Evolutionary conservation across 208 protist genomes (phyloP), one percentile per base, ranked within the genome.

Genomic region (Leishmania aethiopica): DNA sequence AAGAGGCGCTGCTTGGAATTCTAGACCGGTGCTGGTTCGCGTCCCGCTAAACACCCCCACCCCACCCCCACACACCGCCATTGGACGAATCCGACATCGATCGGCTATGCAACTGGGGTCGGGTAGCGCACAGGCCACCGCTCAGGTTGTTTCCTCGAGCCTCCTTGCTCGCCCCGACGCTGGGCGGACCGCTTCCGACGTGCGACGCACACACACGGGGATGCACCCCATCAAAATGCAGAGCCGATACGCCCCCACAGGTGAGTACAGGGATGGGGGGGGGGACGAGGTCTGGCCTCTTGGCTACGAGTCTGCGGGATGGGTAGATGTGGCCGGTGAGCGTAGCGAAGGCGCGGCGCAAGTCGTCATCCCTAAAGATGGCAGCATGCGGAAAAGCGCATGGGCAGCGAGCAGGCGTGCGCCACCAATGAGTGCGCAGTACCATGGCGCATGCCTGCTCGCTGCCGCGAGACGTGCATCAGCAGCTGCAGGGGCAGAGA

Each of bases 71-170:
- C 8, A 2, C 45, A 49, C 10, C 45, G 45, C 45, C 8, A 49
- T 49, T 10, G 10, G 10, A 13, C 45, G 45, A 10, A 13, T 49
- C 45, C 45, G 8, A 13, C 45, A 49, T 0, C 10, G 10, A 49
- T 49, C 10, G 10, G 10, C 19, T 84, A 84, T 55, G 80, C 77
- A 2, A 45, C 28, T 22, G 83, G 64, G 22, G 79, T 86, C 17
- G 7, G 49, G 47, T 5, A 32, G 53, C 55, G 55, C 55, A 59
- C 55, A 19, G 55, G 55, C 22, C 55, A 59, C 55, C 22, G 55
- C 22, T 28, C 22, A 59, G 22, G 5, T 25, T 59, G 55, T 13
- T 49, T 49, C 45, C 55, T 25, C 25, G 22, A n/a, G 55, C 25
- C 5, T 0, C 55, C 22, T 59, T n/a, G 55, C 22, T 28, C 22